Evolutionary conservation across 805 yeast species (phyloP), one percentile per base, ranked within the genome.

Genomic region (Teunomyces pallodes): DNA sequence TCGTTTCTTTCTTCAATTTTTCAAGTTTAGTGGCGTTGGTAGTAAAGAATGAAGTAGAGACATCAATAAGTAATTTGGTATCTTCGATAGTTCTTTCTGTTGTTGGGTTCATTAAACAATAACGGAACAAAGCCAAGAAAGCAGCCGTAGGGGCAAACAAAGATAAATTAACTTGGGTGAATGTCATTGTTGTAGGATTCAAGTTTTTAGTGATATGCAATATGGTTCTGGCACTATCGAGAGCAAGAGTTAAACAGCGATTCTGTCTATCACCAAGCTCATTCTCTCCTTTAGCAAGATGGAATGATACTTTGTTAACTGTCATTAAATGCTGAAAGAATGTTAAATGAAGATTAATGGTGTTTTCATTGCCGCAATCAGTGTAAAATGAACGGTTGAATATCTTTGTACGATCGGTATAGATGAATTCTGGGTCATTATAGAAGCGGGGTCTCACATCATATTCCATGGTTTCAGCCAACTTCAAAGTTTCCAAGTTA

Each of bases 131-230:
- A 26, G 51, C 50, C 47, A 59, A 52, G 36, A 54, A 52, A 3
- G 75, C 75, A 13, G 64, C 57, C 13, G 65, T 53, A 1, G 73
- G 70, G 46, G 56, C 67, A 36, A 58, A 60, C 44, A 62, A 47
- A 29, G 63, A 50, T 74, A 74, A 69, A 38, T 63, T 62, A 41
- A 56, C 49, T 46, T 59, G 60, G 1, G 70, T 55, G 27, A 2
- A 57, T 39, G 6, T 51, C 51, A 13, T 54, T 48, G 9, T 38
- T 9, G 14, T 9, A 3, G 35, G 43, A 32, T 48, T 55, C 10
- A 56, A 24, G 8, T 50, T 46, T 3, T 50, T 49, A 2, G 59
- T 50, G 9, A 59, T 42, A 30, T 58, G 55, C 29, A 68, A 47
- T 3, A 66, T 50, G 4, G 59, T 53, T 29, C 72, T 52, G 14